Percentiles rank a stretch among this genome's conserved stretches.
phyloP scores from a whole-genome alignment of 1,284 basidiomycete genomes.

The Irpex rosettiformis region DNA sequence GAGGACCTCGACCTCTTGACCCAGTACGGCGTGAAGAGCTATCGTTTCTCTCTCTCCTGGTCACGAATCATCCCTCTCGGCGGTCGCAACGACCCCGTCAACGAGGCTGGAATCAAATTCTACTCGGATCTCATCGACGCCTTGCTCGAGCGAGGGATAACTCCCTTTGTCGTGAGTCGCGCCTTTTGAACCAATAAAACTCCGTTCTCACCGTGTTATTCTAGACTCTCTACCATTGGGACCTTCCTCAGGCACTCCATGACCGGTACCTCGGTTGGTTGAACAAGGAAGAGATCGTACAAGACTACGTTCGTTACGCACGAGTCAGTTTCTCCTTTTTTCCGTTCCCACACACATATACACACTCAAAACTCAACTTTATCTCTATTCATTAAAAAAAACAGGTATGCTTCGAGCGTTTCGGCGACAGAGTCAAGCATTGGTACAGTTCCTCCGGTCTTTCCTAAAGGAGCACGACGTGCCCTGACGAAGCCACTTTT shows the following conservation, averaged over 20 bases:
- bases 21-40: constrained; percentile 32
- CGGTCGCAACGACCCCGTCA: constrained; percentile 69
- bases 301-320: constrained; percentile 65
- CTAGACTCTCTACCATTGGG: constrained; percentile 78
- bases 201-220: constrained; percentile 3
- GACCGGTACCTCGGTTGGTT: constrained; percentile 75
- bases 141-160: constrained; percentile 59
- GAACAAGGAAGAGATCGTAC: constrained; percentile 56
- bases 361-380: background rate
- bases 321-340: constrained; percentile 33
- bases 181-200: constrained; percentile 21
- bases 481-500: background rate
- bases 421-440: constrained; percentile 73
- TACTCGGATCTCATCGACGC: constrained; percentile 70
- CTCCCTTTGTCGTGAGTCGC: constrained; percentile 56
- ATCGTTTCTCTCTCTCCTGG: constrained; percentile 71
- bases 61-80: constrained; percentile 68
- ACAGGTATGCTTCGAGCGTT: constrained; percentile 67
- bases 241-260: constrained; percentile 67
- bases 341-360: background rate
- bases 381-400: constrained; percentile 6
- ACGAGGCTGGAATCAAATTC: constrained; percentile 62
- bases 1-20: constrained; percentile 67
- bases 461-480: background rate
- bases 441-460: constrained; percentile 42